Conservation (phyloP, 2,329 filamentous ascomycete genomes). For the Aspergillus persii region DNA sequence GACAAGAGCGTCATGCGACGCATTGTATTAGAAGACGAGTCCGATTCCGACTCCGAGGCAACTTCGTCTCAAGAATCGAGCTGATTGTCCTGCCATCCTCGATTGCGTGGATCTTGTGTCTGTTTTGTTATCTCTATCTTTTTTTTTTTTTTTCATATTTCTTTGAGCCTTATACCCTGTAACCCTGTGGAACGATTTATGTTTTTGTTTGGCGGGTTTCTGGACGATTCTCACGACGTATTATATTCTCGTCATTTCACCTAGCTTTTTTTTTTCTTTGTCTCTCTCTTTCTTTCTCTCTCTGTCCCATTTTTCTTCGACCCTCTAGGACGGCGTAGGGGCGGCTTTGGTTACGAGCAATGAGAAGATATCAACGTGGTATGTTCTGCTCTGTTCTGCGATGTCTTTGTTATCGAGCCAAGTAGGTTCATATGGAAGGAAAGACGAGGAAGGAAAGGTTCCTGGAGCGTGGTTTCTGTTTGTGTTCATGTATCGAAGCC, state of each 20-base stretch:
- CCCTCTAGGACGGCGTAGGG: neutral
- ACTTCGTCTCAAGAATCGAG: slow-evolving; percentile 27
- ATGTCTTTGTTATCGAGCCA: neutral
- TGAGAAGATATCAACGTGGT: neutral
- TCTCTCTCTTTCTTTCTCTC: neutral
- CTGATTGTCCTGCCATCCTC: slow-evolving; percentile 5
- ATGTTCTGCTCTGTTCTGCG: slow-evolving; percentile 6
- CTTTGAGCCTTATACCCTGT: neutral
- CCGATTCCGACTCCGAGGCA: slow-evolving; percentile 35
- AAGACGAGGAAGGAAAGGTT: neutral
- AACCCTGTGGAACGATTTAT: neutral
- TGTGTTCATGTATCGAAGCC: no score
- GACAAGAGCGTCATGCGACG: slow-evolving; percentile 83
- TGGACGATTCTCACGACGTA: neutral
- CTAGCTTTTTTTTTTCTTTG: neutral
- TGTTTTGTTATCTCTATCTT: neutral
- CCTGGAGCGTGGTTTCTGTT: neutral
- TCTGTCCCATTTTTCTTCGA: neutral
- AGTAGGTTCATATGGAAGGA: neutral
- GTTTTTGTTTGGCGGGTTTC: neutral
- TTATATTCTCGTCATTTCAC: neutral
- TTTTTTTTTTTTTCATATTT: neutral
- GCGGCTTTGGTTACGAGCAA: neutral
- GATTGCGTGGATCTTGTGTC: neutral
- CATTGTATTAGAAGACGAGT: slow-evolving; percentile 77